phyloP scores from a whole-genome alignment of 192 early-diverging fungal genomes.

The Radiomyces spectabilis region DNA sequence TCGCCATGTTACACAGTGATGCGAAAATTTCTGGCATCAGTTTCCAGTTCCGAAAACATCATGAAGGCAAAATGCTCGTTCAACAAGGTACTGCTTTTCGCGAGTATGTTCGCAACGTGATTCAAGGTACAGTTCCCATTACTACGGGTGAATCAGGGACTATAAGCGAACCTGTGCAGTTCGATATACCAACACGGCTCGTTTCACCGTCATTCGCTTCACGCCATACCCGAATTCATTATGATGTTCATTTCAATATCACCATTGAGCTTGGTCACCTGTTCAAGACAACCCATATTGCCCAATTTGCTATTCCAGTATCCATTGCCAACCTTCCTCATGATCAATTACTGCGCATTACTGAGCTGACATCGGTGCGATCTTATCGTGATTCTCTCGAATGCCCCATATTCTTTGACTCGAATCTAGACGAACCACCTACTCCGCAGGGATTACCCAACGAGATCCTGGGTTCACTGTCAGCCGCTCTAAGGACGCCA shows the following conservation, averaged over 20 bases:
- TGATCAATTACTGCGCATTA: constrained; percentile 23
- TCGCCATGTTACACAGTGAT: constrained; percentile 10
- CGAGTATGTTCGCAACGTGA: constrained; percentile 25
- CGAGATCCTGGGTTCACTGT: constrained; percentile 4
- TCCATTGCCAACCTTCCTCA: constrained; percentile 30
- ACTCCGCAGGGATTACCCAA: constrained; percentile 1
- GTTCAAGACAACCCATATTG: constrained; percentile 20
- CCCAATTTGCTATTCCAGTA: constrained; percentile 32
- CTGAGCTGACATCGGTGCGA: constrained; percentile 15
- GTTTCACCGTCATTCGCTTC: constrained; percentile 32
- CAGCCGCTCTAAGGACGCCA: constrained; percentile 6
- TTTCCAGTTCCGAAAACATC: constrained; percentile 37
- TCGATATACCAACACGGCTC: constrained; percentile 32
- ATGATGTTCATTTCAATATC: constrained; percentile 27
- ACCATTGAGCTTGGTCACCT: constrained; percentile 22
- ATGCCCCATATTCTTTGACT: constrained; percentile 28
- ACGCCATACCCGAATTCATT: constrained; percentile 33
- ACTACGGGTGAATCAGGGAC: not conserved
- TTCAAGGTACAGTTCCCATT: constrained; percentile 4
- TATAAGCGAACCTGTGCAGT: constrained; percentile 4
- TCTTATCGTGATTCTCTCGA: constrained; percentile 15
- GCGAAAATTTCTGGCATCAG: constrained; percentile 10
- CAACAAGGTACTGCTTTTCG: constrained; percentile 30
- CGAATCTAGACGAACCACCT: constrained; percentile 26
- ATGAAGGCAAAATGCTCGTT: constrained; percentile 34